phyloP scores from a whole-genome alignment of 192 early-diverging fungal genomes.

The Entomortierella parvispora region DNA sequence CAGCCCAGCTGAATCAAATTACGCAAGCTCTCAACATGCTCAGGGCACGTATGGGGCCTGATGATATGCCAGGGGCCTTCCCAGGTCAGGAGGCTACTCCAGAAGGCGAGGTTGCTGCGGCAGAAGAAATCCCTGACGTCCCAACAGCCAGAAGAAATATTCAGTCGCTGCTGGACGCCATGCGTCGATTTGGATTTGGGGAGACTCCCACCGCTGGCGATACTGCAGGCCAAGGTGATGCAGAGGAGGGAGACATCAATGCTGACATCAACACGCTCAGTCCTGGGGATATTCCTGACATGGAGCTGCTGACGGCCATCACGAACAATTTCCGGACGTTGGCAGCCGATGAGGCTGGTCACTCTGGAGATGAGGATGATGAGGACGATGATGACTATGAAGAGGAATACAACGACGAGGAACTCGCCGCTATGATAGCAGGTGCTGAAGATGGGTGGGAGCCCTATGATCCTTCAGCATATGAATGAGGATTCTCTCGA shows the following conservation, averaged over 20 bases:
- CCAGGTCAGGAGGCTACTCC: slow-evolving; percentile 17
- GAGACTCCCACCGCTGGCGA: slow-evolving; percentile 3
- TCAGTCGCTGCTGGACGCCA: slow-evolving; percentile 30
- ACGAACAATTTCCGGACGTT: not conserved
- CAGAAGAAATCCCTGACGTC: not conserved
- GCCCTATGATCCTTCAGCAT: slow-evolving; percentile 46
- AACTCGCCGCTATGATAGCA: slow-evolving; percentile 6
- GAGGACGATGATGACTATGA: slow-evolving; percentile 25
- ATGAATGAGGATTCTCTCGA: slow-evolving; percentile 31
- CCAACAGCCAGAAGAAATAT: slow-evolving; percentile 10
- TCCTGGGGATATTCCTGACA: too few relatives aligned
- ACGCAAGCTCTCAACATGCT: slow-evolving; percentile 37
- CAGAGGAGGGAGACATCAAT: not conserved
- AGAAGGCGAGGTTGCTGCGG: not conserved
- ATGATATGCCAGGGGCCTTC: slow-evolving; percentile 37
- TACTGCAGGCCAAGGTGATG: not conserved
- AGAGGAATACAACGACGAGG: not conserved
- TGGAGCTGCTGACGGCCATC: slow-evolving; percentile 16
- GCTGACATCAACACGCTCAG: too few relatives aligned
- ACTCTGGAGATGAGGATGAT: slow-evolving; percentile 16
- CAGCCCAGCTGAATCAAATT: slow-evolving; percentile 34
- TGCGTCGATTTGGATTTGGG: slow-evolving; percentile 34
- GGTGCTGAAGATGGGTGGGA: slow-evolving; percentile 42
- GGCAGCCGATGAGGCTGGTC: not conserved
- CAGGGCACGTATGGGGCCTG: not conserved